These are phyloP conservation scores for Plasmodium billcollinsi DNA, from an alignment of 169 alveolate genomes.

Conservation along the genomic window DNA sequence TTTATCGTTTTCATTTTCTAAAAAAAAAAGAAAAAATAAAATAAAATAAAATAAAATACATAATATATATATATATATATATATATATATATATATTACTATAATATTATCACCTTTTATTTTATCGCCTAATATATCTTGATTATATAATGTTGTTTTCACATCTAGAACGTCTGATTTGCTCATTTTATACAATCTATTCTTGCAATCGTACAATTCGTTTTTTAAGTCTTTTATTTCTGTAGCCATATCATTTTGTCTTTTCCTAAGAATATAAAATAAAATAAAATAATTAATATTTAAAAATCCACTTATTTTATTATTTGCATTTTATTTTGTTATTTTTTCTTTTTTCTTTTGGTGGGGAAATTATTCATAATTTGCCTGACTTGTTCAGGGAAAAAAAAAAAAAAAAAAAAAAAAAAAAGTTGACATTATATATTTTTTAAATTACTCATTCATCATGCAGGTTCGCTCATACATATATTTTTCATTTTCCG, in stretches of 20 bases:
- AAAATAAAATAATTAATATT: neutral
- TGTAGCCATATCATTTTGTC: conserved; percentile 22
- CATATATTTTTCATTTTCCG: conserved; percentile 58
- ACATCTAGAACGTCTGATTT: conserved; percentile 2
- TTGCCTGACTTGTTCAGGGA: neutral
- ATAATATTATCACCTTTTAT: conserved; percentile 1
- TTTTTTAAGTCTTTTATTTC: conserved; percentile 65
- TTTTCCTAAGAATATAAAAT: conserved; percentile 5
- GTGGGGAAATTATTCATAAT: neutral
- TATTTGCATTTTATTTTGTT: neutral
- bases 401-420: too few species aligned
- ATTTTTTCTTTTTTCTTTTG: neutral
- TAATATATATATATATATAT: neutral
- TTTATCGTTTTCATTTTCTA: conserved; percentile 1
- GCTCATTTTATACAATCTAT: conserved; percentile 21
- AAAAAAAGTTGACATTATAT: conserved; percentile 1
- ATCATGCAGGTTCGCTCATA: conserved; percentile 48
- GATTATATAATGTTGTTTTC: conserved; percentile 13
- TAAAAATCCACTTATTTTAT: neutral
- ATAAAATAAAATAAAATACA: too few species aligned
- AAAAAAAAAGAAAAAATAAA: neutral
- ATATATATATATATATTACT: conserved; percentile 1
- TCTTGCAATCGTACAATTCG: conserved; percentile 61
- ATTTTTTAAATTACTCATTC: conserved; percentile 31
- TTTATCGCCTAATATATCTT: neutral